Base-by-base conservation (phyloP, 1,284 basidiomycete species). In the Rhodotorula mucilaginosa region DNA sequence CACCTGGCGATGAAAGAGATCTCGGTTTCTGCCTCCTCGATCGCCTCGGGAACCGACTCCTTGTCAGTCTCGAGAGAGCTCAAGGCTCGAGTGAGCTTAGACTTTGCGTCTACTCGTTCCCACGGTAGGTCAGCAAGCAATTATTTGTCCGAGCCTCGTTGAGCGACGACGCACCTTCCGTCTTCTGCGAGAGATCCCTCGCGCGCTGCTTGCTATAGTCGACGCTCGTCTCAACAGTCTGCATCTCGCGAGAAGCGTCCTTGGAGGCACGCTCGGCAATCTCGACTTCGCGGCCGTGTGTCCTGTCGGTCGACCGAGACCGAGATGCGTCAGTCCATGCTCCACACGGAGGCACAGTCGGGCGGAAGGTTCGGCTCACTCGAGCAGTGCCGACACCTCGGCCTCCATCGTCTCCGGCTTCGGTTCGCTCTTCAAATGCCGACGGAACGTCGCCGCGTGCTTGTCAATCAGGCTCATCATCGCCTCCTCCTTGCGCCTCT, bases 381-480 rank as follows among this genome's bases (percentile, higher is more conserved):
- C 61, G 39, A 77, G 56, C 10, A 70, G 56, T 16, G 61, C 71
- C 31, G 67, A 65, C 23, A 78, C 69, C 60, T 77, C 71, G 4
- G 64, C 65, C 56, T 78, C 77, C 73, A 77, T 76, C 61, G 68
- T 73, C 54, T 58, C 71, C 15, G 65, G 61, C 54, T 23, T 46
- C 3, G 76, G 77, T 2, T 71, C 68, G 0, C 63, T 62, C 52
- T 74, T 74, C 29, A 29, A 70, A 58, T 91, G 80, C 73, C 88
- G 87, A 48, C 85, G 85, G 79, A 89, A 90, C 75, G 87, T 88
- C 19, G 82, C 79, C 58, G 86, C 86, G 69, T 87, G 86, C 62
- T 85, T 80, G 47, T 88, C 85, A 21, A 92, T 80, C 92, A 85
- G 87, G 64, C 85, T 88, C 69, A 86, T 83, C 21, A 92, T 83